Base-by-base conservation (phyloP, 257 asterid genomes). In the Fraxinus pennsylvanica region DNA sequence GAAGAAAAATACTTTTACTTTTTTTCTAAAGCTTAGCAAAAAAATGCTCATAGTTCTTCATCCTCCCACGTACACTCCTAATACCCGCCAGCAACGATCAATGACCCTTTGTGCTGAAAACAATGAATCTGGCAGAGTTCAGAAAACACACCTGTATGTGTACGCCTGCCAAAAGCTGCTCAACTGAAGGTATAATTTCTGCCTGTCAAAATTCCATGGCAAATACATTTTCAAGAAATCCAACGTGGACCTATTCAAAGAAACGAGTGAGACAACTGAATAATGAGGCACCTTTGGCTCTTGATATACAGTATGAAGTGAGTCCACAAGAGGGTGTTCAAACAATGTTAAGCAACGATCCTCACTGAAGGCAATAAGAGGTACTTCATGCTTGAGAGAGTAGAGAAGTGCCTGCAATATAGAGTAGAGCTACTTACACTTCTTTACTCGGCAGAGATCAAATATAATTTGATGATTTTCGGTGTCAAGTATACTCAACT, bases 291-390 rank as follows among this genome's bases (percentile, higher is more conserved):
- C 99, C 96, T 93, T 92, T 81, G 99, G 99, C 84, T 96, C 99
- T 41, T 89, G 90, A 90, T 93, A 93, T 74, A 88, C 79, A 6
- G 99, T 96, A 81, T 96, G 99, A 79, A 96, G 96, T 9, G 92
- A 83, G 78, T 93, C 92, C 81, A 96, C 97, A 12, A 88, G 91
- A 81, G 96, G 97, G 85, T 96, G 98, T 76, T 96, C 88, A 75
- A 96, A 96, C 88, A 93, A 86, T 79, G 99, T 85, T 75, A 93
- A 85, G 84, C 96, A 93, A 22, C 96, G 91, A 76, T 84, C 93
- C 80, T 90, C 93, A 74, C 95, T 79, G 78, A 96, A 96, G 87
- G 97, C 98, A 83, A 91, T 88, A 61, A 93, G 90, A 74, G 99
- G 99, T 83, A 92, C 73, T 77, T 87, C 82, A 71, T 93, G 94